Evolutionary conservation across 2,329 filamentous ascomycete genomes (phyloP).

Genomic region (Lecanosticta acicola): DNA sequence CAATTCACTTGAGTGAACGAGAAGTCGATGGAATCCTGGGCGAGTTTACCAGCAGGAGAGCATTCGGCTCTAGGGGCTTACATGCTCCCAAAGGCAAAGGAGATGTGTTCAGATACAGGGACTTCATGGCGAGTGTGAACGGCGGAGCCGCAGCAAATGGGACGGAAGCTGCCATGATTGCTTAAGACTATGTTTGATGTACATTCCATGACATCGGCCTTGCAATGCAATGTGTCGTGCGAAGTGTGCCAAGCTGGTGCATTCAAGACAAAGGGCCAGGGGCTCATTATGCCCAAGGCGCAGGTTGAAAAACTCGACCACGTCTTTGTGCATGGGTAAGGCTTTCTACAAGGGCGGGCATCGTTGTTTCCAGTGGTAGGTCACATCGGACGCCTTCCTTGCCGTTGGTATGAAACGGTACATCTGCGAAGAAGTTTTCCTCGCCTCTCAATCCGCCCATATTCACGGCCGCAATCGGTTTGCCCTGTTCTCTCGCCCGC

Average conservation of each 20-base stretch:
- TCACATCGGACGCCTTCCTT: slow-evolving; percentile 37
- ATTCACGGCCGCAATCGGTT: slow-evolving; percentile 84
- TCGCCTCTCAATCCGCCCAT: slow-evolving; percentile 75
- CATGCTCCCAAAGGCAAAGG: slow-evolving; percentile 51
- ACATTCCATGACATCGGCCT: no score
- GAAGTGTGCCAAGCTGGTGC: no score
- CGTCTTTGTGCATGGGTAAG: slow-evolving; percentile 11
- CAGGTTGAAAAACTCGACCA: slow-evolving; percentile 11
- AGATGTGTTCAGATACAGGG: slow-evolving; percentile 89
- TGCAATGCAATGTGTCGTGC: no score
- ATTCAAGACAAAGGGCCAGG: not conserved
- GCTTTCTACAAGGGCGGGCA: slow-evolving; percentile 32
- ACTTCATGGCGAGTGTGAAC: slow-evolving; percentile 64
- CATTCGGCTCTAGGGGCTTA: slow-evolving; percentile 61
- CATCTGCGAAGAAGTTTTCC: slow-evolving; percentile 59
- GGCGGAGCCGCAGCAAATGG: slow-evolving; percentile 25
- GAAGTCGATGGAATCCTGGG: slow-evolving; percentile 85
- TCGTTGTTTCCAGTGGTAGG: slow-evolving; percentile 37
- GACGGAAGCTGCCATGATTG: slow-evolving; percentile 11
- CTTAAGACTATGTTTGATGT: slow-evolving; percentile 8
- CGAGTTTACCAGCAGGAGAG: slow-evolving; percentile 77
- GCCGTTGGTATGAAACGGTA: slow-evolving; percentile 43
- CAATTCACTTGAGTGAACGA: slow-evolving; percentile 53
- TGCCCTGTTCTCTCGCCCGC: slow-evolving; percentile 70
- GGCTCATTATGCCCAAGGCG: slow-evolving; percentile 16